Evolutionary conservation across 2,329 filamentous ascomycete genomes (phyloP).

Genomic region (Thermothelomyces thermophilus): DNA sequence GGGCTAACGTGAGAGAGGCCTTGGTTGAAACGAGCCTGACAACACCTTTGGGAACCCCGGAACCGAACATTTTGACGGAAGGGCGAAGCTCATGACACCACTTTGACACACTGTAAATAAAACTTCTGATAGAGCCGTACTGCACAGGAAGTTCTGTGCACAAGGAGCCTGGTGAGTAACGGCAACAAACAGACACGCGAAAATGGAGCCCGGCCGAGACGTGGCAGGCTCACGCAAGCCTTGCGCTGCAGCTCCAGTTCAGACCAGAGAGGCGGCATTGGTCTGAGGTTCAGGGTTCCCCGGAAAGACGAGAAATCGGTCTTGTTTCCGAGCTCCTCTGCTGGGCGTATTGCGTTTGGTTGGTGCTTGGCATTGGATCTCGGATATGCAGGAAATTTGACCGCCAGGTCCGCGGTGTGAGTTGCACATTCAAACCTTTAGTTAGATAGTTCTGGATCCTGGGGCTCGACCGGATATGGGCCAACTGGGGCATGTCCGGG

Average conservation of each 20-base stretch:
- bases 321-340: not conserved
- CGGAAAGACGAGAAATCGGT: not conserved
- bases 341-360: not conserved
- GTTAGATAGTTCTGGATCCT: too few species aligned
- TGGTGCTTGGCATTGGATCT: conserved; percentile 5
- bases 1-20: too few species aligned
- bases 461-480: too few species aligned
- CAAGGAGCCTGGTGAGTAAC: conserved; percentile 6
- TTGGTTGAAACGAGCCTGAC: too few species aligned
- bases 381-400: conserved; percentile 1
- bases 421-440: too few species aligned
- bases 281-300: not conserved
- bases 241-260: not conserved
- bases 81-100: not conserved
- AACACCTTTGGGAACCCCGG: not conserved
- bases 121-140: not conserved
- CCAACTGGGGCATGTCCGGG: not conserved
- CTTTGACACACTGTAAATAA: not conserved
- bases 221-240: conserved; percentile 11
- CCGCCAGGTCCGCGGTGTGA: not conserved
- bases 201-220: not conserved
- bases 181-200: not conserved
- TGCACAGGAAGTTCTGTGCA: not conserved
- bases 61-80: too few species aligned
- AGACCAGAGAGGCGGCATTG: not conserved